Evolutionary conservation across 768 basidiomycete genomes (phyloP), one percentile per base, ranked within the genome.

Genomic region (Termitomyces eurrhizus): DNA sequence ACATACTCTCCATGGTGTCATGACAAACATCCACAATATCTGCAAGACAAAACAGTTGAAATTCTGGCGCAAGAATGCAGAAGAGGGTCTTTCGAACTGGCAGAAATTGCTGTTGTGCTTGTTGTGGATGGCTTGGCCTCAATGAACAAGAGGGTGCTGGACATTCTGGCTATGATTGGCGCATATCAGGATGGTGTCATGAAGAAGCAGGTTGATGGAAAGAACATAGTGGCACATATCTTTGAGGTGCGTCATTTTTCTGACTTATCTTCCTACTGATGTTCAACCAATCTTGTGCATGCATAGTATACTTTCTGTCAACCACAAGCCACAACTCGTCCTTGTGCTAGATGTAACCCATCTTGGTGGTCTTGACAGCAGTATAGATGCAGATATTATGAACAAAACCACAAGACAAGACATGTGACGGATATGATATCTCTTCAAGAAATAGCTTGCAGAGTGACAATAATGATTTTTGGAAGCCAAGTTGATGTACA

Each of bases 401-500:
- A n/a, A n/a, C n/a, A n/a, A 98, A 37, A 98, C 88, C 35, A 95
- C 97, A 68, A 96, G 98, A 74, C 97, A 64, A 99, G 97, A 97
- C 95, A 98, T 95, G 55, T 97, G 90, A 66, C 97, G 91, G 35
- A 95, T 96, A 62, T 87, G 86, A 73, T 98, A 98, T 8, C 97
- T 96, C 71, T 97, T 95, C 73, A 94, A 97, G 56, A 94, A 86
- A 72, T 98, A 99, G 73, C 89, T 95, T 14, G 97, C 95, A 6
- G 97, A 97, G 21, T 96, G 90, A 60, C 97, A 90, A 75, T 93
- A 98, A 70, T 94, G 85, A 74, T 99, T 98, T 78, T 94, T 97
- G 44, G 96, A 98, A 2, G 97, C 97, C 66, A 99, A 79, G 74
- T 99, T 99, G 86, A 99, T 96, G 74, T 98, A 99, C 87, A 98